A percentile compares a stretch with the other conserved stretches of the same genome.
Conservation (phyloP, 2,329 filamentous ascomycete species). For the Tolypocladium sp. region DNA sequence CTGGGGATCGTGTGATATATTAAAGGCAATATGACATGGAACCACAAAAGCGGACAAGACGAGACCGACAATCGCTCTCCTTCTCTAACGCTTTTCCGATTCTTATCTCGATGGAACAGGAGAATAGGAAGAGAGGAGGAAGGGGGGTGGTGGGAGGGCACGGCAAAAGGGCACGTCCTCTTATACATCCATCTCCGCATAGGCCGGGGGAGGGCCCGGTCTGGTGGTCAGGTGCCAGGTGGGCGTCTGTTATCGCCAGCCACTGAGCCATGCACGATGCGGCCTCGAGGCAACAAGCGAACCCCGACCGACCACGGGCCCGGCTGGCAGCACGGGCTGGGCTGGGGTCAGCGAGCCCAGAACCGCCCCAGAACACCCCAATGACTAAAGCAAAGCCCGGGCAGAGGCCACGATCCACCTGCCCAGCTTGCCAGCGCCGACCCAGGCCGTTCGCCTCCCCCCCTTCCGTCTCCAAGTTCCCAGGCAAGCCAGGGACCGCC, state of each 20-base stretch:
- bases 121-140: background rate
- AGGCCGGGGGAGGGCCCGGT: background rate
- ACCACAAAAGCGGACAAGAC: background rate
- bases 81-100: background rate
- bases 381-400: background rate
- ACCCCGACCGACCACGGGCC: no score
- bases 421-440: background rate
- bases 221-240: background rate
- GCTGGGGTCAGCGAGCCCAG: background rate
- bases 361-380: background rate
- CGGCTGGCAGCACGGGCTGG: no score
- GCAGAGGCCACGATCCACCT: background rate
- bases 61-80: background rate
- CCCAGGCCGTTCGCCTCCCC: background rate
- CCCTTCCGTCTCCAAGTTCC: background rate
- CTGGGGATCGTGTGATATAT: background rate
- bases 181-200: background rate
- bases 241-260: background rate
- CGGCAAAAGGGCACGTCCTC: background rate
- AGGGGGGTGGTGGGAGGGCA: background rate
- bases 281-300: no score
- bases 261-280: background rate
- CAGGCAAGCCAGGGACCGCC: background rate
- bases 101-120: background rate
- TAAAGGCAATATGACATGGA: slow-evolving; percentile 1